Base-by-base conservation (phyloP, 768 basidiomycete species). In the Leccinum arenicola region DNA sequence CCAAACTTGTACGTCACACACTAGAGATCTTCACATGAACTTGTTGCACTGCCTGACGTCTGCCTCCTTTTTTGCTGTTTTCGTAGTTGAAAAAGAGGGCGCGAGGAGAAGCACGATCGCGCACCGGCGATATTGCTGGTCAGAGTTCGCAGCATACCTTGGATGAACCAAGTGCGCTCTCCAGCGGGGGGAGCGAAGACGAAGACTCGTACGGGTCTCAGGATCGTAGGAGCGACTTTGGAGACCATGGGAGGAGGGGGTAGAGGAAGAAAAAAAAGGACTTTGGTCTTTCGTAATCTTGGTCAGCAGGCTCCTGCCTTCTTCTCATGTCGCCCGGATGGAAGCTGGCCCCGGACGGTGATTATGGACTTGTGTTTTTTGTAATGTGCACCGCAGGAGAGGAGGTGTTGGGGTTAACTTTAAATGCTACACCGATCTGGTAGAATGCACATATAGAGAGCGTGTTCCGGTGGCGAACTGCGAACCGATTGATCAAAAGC, bases 1-100 rank as follows among this genome's bases (percentile, higher is more conserved):
- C 90, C 56, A 93, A 93, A 76, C 79, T 92, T 73, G 89, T 91
- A 72, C 70, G 86, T 80, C 65, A 73, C 64, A 72, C 65, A 70
- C 65, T 66, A 60, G 64, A 55, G 67, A 57, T 61, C 58, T 64
- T 63, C 55, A 57, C 61, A 56, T 65, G 55, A 49, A 35, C 55
- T 62, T 55, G 40, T 40, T 53, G 58, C 55, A 49, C 55, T 57
- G 45, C 61, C 66, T 75, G 63, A 75, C 57, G 43, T 57, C 53
- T 62, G 47, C 33, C 48, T 59, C 43, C 43, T 43, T 43, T 43
- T 43, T 59, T 59, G 54, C 54, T 55, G 55, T 57, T 59, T 61
- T 56, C 19, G 27, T 52, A 73, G 72, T 47, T 73, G 11, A 73
- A 73, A 59, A 73, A 73, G 51, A 73, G 72, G 64, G 70, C 73